Evolutionary conservation across 73 alveolate species (phyloP).

Genomic region (Blepharisma japonicum): DNA sequence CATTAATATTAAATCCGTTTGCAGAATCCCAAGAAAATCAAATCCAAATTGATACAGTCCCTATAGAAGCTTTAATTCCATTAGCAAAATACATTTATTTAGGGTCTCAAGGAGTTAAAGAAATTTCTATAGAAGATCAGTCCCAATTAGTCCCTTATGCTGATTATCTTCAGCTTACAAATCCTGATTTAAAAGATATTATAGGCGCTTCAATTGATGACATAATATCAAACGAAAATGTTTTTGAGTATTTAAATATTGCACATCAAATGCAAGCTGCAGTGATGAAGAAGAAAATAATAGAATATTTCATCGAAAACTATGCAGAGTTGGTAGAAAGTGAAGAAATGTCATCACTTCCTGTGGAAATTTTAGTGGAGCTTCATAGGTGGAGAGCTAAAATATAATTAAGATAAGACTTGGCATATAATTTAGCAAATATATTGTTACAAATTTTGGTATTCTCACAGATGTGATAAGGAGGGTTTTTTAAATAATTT

Average conservation of each 20-base stretch:
- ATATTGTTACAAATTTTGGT: too few relatives aligned
- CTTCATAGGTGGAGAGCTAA: conserved; percentile 13
- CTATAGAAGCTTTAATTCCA: neutral
- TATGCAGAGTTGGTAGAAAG: conserved; percentile 12
- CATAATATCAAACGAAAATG: neutral
- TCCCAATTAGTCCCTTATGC: neutral
- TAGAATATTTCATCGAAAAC: conserved; percentile 6
- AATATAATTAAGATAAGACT: too few relatives aligned
- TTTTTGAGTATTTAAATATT: neutral
- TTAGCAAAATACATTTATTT: neutral
- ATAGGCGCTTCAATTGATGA: conserved; percentile 4
- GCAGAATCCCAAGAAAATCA: too few relatives aligned
- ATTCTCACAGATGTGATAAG: too few relatives aligned
- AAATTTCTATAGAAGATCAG: neutral
- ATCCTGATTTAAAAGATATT: neutral
- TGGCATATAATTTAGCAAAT: too few relatives aligned
- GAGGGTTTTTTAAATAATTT: too few relatives aligned
- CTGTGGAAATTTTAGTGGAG: conserved; percentile 15
- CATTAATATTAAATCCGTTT: neutral
- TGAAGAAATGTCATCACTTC: conserved; percentile 18
- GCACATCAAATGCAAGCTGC: neutral
- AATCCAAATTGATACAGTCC: neutral
- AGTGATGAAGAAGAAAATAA: neutral
- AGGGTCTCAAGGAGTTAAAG: neutral
- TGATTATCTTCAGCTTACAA: neutral